Evolutionary conservation across 2,329 filamentous ascomycete genomes (phyloP), one percentile per base, ranked within the genome.

Genomic region (Chalara sp.): DNA sequence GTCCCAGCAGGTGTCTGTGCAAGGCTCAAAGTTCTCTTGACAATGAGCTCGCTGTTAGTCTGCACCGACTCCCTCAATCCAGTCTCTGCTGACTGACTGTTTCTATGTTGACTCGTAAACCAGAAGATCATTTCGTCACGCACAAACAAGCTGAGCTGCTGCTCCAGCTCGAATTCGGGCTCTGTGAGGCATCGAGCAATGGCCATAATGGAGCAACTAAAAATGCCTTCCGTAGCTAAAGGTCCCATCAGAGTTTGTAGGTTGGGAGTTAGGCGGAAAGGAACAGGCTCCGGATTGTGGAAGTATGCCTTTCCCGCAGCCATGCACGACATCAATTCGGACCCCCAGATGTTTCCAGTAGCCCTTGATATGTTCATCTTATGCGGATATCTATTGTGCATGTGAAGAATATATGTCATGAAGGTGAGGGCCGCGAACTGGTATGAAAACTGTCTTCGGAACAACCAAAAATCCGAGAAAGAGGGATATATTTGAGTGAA

Each of bases 381-480:
- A 69, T 91, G 89, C 5, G 93, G 95, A 68, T 93, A 96, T 32
- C 93, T 87, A 67, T 89, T 89, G 66, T 92, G 89, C 83, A 99
- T 97, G 72, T 92, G 92, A 73, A 99, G 86, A 53, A 96, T 86
- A 66, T 97, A 99, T 4, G 93, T 97, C 87, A 99, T 96, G 72
- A 99, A 99, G 1, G 93, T 96, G 57, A 97, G 79, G 1, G 91
- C 83, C 21, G 93, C 92, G 55, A 96, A 84, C 70, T 99, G 93
- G 74, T 97, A 96, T 28, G 89, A 87, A 72, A 99, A 96, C 58
- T 96, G 91, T 53, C 91, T 85, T 53, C 93, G 87, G 88, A 99
- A 99, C 52, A 99, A 80, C 90, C 92, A 99, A 76, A 97, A 96
- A 63, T 96, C 91, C 44, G 87, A 82, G 68, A 89, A 99, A 56